A percentile compares a stretch with the other conserved stretches of the same genome.
Conservation (phyloP, 139 green algal genomes). For the Desmodesmus armatus region DNA sequence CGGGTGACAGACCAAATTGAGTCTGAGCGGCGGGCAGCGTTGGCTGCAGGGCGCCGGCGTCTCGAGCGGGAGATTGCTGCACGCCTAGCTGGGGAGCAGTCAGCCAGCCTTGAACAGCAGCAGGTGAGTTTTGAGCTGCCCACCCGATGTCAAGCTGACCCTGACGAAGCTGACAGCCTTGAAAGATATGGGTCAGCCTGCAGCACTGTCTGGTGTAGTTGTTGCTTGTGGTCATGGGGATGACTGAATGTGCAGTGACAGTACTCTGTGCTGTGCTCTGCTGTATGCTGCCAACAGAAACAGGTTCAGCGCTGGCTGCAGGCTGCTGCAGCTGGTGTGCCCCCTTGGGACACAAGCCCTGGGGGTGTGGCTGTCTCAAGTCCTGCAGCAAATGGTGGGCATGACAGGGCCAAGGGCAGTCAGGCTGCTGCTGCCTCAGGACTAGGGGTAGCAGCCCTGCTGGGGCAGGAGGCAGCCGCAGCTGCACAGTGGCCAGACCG, state of each 20-base stretch:
- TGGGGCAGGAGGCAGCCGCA: constrained; percentile 28
- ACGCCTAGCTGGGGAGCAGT: constrained; percentile 34
- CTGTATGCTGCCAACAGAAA: neutral
- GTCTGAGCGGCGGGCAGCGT: constrained; percentile 36
- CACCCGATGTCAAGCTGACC: too few species aligned
- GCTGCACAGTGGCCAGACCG: neutral
- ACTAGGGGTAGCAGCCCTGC: neutral
- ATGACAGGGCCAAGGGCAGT: constrained; percentile 18
- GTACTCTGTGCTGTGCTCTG: neutral
- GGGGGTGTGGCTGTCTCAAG: neutral
- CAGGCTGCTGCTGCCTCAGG: neutral
- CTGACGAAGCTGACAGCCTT: too few species aligned
- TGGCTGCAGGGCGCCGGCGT: constrained; percentile 41
- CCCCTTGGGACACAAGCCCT: neutral
- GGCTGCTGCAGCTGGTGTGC: neutral
- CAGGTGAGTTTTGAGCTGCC: constrained; percentile 3
- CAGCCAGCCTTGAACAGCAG: neutral
- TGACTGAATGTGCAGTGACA: too few species aligned
- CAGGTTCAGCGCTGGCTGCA: constrained; percentile 38
- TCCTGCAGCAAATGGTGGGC: neutral
- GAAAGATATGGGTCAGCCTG: too few species aligned
- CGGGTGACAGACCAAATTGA: constrained; percentile 49
- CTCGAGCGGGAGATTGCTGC: constrained; percentile 45
- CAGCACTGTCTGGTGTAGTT: too few species aligned
- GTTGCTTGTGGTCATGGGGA: too few species aligned